phyloP scores from a whole-genome alignment of 257 asterid genomes.

The Jacaranda mimosifolia region DNA sequence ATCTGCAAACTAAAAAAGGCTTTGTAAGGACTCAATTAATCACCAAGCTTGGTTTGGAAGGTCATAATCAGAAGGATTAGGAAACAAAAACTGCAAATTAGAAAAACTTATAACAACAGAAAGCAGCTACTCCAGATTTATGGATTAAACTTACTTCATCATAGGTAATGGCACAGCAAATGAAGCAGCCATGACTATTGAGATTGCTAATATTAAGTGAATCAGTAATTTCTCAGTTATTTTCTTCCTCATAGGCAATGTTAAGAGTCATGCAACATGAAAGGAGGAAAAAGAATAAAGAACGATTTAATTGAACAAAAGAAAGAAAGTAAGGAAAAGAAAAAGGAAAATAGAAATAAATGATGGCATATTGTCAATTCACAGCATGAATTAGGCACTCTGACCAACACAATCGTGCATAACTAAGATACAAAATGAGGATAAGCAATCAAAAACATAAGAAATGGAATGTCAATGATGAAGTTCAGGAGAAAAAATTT shows the following conservation, averaged over 20 bases:
- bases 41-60: too few species aligned
- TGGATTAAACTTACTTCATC: neutral
- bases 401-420: neutral
- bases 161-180: neutral
- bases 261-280: neutral
- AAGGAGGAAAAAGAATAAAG: neutral
- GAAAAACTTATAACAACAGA: neutral
- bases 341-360: neutral
- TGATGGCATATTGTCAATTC: neutral
- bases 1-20: too few species aligned
- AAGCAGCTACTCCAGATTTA: neutral
- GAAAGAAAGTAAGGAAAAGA: neutral
- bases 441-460: constrained; percentile 9
- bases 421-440: neutral
- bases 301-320: neutral
- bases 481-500: neutral
- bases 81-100: neutral
- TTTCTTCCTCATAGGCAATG: neutral
- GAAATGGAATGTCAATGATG: neutral
- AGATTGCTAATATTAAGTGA: neutral
- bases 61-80: neutral
- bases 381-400: neutral
- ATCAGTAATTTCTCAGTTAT: neutral
- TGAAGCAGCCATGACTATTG: neutral
- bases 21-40: too few species aligned